Conservation (phyloP, 192 early-diverging fungal genomes). For the Backusella luteola region DNA sequence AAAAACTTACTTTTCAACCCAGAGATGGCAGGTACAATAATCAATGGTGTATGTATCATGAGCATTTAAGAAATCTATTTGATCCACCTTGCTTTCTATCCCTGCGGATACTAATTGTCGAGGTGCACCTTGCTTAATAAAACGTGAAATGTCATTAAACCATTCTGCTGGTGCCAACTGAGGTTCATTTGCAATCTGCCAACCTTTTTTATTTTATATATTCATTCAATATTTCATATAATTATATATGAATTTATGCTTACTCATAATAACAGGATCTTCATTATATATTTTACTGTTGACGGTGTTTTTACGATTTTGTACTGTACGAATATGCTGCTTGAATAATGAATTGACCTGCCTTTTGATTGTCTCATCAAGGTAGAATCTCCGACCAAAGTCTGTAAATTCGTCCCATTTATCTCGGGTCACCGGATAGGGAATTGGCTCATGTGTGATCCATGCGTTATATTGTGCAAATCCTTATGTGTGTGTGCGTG, state of each 20-base stretch:
- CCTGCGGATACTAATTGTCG: slow-evolving; percentile 62
- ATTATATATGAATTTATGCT: neutral
- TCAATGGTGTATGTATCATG: slow-evolving; percentile 47
- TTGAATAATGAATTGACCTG: slow-evolving; percentile 43
- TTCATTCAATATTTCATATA: neutral
- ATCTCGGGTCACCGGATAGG: slow-evolving; percentile 50
- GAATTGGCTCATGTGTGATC: slow-evolving; percentile 49
- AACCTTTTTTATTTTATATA: slow-evolving; percentile 32
- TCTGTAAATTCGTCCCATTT: slow-evolving; percentile 41
- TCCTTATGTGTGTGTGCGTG: neutral
- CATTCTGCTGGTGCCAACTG: slow-evolving; percentile 48
- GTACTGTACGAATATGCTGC: slow-evolving; percentile 43
- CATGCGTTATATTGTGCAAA: slow-evolving; percentile 63
- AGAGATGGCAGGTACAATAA: slow-evolving; percentile 53
- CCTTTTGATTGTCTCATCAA: slow-evolving; percentile 25
- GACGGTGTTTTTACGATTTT: slow-evolving; percentile 45
- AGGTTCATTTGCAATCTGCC: slow-evolving; percentile 75
- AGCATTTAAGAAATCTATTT: slow-evolving; percentile 47
- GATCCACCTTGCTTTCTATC: slow-evolving; percentile 60
- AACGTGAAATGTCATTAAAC: slow-evolving; percentile 48
- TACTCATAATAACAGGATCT: slow-evolving; percentile 52
- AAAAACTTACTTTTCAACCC: slow-evolving; percentile 46
- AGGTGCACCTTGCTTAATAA: slow-evolving; percentile 48
- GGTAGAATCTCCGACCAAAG: slow-evolving; percentile 53
- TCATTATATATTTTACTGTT: slow-evolving; percentile 50